These are phyloP conservation scores for Cordyceps fumosorosea DNA, from an alignment of 2,329 filamentous ascomycete genomes.

Conservation along the genomic window DNA sequence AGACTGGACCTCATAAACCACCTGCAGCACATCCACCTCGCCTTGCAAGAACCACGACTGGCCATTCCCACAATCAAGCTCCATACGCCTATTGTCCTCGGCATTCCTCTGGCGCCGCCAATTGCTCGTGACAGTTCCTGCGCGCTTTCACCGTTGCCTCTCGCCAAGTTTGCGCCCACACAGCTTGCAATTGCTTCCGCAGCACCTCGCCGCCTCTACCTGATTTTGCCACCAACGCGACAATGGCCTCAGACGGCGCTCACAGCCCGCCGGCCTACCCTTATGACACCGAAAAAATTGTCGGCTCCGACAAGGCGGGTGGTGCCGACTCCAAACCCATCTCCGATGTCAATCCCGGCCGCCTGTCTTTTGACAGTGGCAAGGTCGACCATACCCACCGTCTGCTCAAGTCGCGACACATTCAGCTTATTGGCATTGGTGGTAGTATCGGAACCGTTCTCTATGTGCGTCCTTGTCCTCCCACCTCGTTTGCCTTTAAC, in stretches of 20 bases:
- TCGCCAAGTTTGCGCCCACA: background rate
- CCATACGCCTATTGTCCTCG: background rate
- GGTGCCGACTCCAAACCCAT: background rate
- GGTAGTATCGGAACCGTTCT: slow-evolving; percentile 59
- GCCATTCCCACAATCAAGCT: background rate
- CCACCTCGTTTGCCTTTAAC: slow-evolving; percentile 11
- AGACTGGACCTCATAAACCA: background rate
- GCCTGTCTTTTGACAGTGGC: slow-evolving; percentile 16
- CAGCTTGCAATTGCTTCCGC: background rate
- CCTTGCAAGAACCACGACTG: background rate
- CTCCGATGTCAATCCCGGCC: slow-evolving; percentile 9
- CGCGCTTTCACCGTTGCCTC: no score
- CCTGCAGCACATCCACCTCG: background rate
- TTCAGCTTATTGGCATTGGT: slow-evolving; percentile 56
- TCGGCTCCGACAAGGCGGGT: background rate
- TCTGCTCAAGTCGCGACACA: slow-evolving; percentile 48
- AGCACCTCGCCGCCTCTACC: background rate
- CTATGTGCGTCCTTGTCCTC: slow-evolving; percentile 34
- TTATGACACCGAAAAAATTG: slow-evolving; percentile 19
- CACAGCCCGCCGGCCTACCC: slow-evolving; percentile 19
- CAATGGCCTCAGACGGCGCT: slow-evolving; percentile 6
- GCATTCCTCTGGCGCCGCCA: background rate
- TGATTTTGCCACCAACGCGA: background rate
- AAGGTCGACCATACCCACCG: slow-evolving; percentile 40
- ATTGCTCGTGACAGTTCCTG: slow-evolving; percentile 5